These are phyloP conservation scores for Diaporthe batatas DNA, from an alignment of 2,329 filamentous ascomycete genomes.

Conservation along the genomic window DNA sequence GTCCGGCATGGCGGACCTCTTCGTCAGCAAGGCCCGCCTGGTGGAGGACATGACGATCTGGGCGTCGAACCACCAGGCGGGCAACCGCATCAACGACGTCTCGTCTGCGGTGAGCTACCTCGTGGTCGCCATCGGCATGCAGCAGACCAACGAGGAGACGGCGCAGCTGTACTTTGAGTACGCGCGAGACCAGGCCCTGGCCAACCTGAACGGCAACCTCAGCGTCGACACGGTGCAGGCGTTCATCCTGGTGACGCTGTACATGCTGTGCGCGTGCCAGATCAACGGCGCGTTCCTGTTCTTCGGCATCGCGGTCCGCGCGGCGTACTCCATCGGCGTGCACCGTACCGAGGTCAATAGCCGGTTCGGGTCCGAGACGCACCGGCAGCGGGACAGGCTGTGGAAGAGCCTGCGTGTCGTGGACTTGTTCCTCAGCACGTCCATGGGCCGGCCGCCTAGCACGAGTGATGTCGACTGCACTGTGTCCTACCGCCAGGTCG, in stretches of 20 bases:
- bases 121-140: constrained; percentile 64
- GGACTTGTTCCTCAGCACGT: constrained; percentile 66
- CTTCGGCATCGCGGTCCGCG: constrained; percentile 66
- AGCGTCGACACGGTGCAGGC: constrained; percentile 64
- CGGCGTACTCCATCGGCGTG: constrained; percentile 66
- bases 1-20: constrained; percentile 62
- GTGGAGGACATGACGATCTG: constrained; percentile 58
- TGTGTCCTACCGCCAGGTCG: constrained; percentile 58
- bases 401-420: constrained; percentile 68
- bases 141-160: constrained; percentile 56
- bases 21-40: constrained; percentile 56
- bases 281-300: constrained; percentile 68
- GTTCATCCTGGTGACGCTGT: constrained; percentile 64
- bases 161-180: constrained; percentile 64
- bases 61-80: constrained; percentile 52
- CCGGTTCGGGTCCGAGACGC: constrained; percentile 60
- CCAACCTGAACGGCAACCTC: constrained; percentile 60
- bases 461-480: constrained; percentile 69
- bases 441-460: constrained; percentile 67
- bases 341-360: constrained; percentile 68
- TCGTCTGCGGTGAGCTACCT: constrained; percentile 61
- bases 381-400: constrained; percentile 61
- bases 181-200: constrained; percentile 60
- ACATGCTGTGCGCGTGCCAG: constrained; percentile 68
- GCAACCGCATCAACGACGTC: constrained; percentile 53